These are phyloP conservation scores for Calonectria leucothoes DNA, from an alignment of 2,329 filamentous ascomycete genomes.

Conservation along the genomic window DNA sequence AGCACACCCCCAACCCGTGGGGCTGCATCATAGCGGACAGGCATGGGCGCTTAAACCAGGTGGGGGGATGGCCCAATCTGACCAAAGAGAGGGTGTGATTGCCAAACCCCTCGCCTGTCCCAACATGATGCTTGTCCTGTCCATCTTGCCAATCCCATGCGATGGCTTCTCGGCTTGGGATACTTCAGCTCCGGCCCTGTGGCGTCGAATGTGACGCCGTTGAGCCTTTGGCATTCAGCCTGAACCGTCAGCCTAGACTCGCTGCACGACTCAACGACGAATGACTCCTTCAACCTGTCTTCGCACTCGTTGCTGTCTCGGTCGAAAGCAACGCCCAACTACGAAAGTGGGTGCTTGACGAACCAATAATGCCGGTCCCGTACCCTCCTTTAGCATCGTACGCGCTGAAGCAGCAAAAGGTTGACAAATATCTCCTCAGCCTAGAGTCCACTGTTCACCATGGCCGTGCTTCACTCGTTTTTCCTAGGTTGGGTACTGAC, in stretches of 20 bases:
- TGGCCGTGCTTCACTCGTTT: background rate
- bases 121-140: conserved; percentile 46
- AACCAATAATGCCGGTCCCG: conserved; percentile 17
- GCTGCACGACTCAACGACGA: conserved; percentile 13
- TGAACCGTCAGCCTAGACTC: conserved; percentile 19
- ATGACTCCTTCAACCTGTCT: conserved; percentile 10
- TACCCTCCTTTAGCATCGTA: conserved; percentile 18
- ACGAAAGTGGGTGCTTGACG: background rate
- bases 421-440: conserved; percentile 19
- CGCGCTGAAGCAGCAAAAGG: conserved; percentile 2
- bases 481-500: background rate
- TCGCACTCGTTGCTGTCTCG: conserved; percentile 12
- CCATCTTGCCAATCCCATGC: conserved; percentile 31
- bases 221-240: conserved; percentile 26
- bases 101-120: conserved; percentile 51
- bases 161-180: conserved; percentile 27
- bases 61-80: conserved; percentile 40
- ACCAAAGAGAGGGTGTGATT: conserved; percentile 19
- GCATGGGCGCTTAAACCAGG: conserved; percentile 67
- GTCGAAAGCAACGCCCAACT: conserved; percentile 3
- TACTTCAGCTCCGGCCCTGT: conserved; percentile 19
- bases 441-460: background rate
- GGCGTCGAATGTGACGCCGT: conserved; percentile 39
- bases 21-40: conserved; percentile 63
- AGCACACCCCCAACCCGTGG: conserved; percentile 45